Percentiles rank a stretch among this genome's conserved stretches.
Conservation (phyloP, 495 filamentous ascomycete genomes). For the Penicillium crystallinum region DNA sequence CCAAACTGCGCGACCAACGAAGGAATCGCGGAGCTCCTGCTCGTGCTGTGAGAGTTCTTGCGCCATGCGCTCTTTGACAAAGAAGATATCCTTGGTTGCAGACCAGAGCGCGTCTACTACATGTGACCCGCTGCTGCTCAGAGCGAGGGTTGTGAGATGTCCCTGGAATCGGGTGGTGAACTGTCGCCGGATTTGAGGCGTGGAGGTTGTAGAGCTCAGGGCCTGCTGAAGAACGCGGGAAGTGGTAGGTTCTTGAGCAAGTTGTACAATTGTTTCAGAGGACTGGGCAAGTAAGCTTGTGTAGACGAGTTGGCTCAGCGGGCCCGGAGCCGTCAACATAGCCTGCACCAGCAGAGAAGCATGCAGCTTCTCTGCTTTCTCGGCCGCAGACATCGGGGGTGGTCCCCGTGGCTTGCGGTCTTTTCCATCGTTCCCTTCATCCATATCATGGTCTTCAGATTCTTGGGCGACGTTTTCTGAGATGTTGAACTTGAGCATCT, state of each 20-base stretch:
- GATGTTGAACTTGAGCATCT: constrained; percentile 50
- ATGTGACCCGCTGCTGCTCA: constrained; percentile 67
- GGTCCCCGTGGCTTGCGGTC: constrained; percentile 23
- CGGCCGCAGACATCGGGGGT: not conserved
- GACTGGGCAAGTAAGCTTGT: constrained; percentile 47
- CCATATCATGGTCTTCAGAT: constrained; percentile 22
- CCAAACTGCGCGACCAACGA: constrained; percentile 79
- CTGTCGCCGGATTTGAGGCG: constrained; percentile 54
- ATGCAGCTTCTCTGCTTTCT: constrained; percentile 48
- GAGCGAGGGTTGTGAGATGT: constrained; percentile 58
- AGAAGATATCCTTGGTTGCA: constrained; percentile 58
- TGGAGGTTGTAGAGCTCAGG: constrained; percentile 53
- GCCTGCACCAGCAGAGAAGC: constrained; percentile 61
- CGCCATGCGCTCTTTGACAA: constrained; percentile 63
- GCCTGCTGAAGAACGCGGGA: constrained; percentile 69
- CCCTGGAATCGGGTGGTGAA: constrained; percentile 56
- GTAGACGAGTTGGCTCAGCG: constrained; percentile 52
- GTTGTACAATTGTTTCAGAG: constrained; percentile 34
- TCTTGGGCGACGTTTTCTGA: constrained; percentile 15
- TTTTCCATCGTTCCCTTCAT: constrained; percentile 28
- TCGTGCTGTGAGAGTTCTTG: constrained; percentile 60
- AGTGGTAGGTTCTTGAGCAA: constrained; percentile 57
- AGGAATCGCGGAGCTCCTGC: constrained; percentile 61
- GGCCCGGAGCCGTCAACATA: constrained; percentile 55
- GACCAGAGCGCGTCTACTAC: constrained; percentile 74